These are phyloP conservation scores for Boletus sp. DNA, from an alignment of 768 basidiomycete genomes.

Conservation along the genomic window DNA sequence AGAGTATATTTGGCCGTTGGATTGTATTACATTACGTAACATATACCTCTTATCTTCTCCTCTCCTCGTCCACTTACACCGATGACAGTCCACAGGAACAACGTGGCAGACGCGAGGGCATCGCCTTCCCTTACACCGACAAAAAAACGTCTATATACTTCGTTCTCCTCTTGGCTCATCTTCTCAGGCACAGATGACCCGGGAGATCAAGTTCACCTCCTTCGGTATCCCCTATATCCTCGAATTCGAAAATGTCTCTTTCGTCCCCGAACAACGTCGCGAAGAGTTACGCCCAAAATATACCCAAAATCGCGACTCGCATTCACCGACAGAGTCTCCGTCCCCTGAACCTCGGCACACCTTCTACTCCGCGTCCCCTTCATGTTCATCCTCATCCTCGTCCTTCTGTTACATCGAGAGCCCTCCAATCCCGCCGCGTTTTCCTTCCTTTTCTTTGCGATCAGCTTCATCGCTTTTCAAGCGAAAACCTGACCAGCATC, in stretches of 20 bases:
- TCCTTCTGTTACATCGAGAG: slow-evolving; percentile 31
- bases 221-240: slow-evolving; percentile 30
- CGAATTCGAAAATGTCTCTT: slow-evolving; percentile 31
- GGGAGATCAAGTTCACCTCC: slow-evolving; percentile 29
- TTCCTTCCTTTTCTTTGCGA: slow-evolving; percentile 14
- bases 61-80: neutral
- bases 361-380: neutral
- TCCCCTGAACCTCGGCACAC: neutral
- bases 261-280: slow-evolving; percentile 1
- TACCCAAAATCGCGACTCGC: neutral
- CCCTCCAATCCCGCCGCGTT: slow-evolving; percentile 14
- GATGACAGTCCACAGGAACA: neutral
- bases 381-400: slow-evolving; percentile 16
- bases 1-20: neutral
- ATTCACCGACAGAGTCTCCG: neutral
- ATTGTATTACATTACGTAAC: slow-evolving; percentile 3
- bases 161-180: neutral
- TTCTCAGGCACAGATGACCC: slow-evolving; percentile 14
- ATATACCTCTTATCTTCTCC: neutral
- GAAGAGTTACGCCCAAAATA: neutral
- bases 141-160: neutral
- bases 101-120: slow-evolving; percentile 10
- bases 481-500: slow-evolving; percentile 12
- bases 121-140: neutral
- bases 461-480: slow-evolving; percentile 27